Conservation (phyloP, 306 rosid species). For the Ochetophila trinervis region DNA sequence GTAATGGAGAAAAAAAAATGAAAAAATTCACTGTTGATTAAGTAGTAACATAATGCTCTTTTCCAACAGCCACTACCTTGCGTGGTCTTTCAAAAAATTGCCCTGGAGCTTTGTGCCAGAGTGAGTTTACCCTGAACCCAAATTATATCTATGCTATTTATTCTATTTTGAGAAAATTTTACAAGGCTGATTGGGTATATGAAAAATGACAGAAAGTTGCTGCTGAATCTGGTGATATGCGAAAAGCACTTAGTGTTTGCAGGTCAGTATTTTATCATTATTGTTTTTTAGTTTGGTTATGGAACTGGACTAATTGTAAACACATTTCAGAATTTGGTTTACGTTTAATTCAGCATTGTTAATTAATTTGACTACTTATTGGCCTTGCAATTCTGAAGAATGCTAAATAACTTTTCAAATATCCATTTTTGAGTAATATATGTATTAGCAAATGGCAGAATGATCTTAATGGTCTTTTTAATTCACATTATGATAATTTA, state of each 20-base stretch:
- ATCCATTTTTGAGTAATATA: no score
- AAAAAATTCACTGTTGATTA: neutral
- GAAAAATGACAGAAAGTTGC: constrained; percentile 76
- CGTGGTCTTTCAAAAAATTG: constrained; percentile 65
- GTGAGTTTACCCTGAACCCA: constrained; percentile 40
- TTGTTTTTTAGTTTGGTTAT: neutral
- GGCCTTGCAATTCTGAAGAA: no score
- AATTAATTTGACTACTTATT: no score
- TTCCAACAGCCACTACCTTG: constrained; percentile 60
- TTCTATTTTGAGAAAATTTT: neutral
- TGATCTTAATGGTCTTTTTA: no score
- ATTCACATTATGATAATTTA: no score
- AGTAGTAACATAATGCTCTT: constrained; percentile 15
- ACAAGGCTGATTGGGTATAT: neutral
- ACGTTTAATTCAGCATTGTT: no score
- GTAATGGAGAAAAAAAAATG: neutral
- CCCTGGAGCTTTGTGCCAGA: constrained; percentile 94
- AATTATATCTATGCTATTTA: neutral
- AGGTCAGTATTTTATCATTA: constrained; percentile 45
- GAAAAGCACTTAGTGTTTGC: constrained; percentile 82
- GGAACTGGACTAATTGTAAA: neutral
- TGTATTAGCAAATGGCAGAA: no score
- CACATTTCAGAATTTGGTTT: neutral
- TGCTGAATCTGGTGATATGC: constrained; percentile 94
- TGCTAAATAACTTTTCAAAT: no score